Conservation (phyloP, 2,329 filamentous ascomycete species). For the Talaromyces sp. region DNA sequence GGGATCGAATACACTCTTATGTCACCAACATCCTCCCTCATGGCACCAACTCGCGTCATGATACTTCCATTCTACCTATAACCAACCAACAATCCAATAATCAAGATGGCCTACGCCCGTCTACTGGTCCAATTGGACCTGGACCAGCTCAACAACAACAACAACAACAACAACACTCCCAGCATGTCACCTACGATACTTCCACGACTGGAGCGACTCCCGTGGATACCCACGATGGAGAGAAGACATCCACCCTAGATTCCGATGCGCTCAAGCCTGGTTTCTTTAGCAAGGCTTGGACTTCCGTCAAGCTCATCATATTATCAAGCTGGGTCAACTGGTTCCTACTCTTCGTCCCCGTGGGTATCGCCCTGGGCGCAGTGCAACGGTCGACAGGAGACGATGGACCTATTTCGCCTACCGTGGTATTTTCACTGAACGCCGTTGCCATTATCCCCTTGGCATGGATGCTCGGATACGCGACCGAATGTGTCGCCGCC, state of each 20-base stretch:
- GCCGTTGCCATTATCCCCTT: constrained; percentile 69
- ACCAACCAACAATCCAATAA: constrained; percentile 11
- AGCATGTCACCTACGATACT: constrained; percentile 10
- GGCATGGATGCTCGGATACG: constrained; percentile 65
- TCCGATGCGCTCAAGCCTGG: constrained; percentile 33
- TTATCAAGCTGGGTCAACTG: constrained; percentile 49
- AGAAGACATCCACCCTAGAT: constrained; percentile 53
- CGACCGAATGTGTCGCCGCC: constrained; percentile 69
- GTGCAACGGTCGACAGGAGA: constrained; percentile 22
- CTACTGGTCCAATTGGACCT: not conserved
- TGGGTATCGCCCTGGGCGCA: constrained; percentile 30
- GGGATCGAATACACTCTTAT: constrained; percentile 43
- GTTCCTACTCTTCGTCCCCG: constrained; percentile 31
- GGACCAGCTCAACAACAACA: not conserved
- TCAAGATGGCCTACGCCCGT: constrained; percentile 5
- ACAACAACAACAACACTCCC: not conserved
- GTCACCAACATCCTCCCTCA: constrained; percentile 36
- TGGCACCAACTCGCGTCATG: constrained; percentile 27
- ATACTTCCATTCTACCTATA: constrained; percentile 20
- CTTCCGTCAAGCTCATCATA: constrained; percentile 57
- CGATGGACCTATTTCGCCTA: constrained; percentile 46
- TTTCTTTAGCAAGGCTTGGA: constrained; percentile 51
- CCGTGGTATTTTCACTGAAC: constrained; percentile 66
- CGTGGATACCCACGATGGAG: constrained; percentile 49
- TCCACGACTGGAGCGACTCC: constrained; percentile 38